phyloP scores from a whole-genome alignment of 164 flowering plant genomes.

The Warburgia ugandensis region DNA sequence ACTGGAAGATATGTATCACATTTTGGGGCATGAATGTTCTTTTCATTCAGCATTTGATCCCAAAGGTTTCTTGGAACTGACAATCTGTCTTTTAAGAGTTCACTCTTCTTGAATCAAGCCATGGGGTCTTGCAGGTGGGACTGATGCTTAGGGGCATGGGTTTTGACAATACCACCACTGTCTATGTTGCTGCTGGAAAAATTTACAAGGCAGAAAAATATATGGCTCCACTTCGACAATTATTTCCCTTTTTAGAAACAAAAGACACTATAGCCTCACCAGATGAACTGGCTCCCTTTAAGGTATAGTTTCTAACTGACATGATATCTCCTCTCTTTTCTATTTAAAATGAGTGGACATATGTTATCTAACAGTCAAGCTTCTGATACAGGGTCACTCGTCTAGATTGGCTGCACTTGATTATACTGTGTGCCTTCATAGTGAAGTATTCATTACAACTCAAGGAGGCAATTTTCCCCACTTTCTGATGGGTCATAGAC shows the following conservation, averaged over 20 bases:
- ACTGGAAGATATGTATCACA: too few species aligned
- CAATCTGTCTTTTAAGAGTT: background rate
- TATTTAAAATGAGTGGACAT: background rate
- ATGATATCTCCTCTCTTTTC: background rate
- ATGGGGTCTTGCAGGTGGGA: constrained; percentile 59
- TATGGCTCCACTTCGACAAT: constrained; percentile 81
- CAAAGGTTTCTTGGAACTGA: background rate
- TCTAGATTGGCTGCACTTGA: constrained; percentile 98
- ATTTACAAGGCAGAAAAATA: constrained; percentile 73
- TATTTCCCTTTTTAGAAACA: constrained; percentile 82
- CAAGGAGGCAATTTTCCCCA: constrained; percentile 99
- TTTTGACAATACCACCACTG: constrained; percentile 74
- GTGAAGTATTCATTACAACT: constrained; percentile 91
- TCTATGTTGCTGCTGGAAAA: constrained; percentile 87
- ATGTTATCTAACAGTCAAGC: constrained; percentile 11
- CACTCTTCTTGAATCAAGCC: background rate
- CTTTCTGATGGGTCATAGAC: constrained; percentile 93
- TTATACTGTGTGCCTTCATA: constrained; percentile 84
- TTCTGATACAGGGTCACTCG: constrained; percentile 65
- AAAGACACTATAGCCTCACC: constrained; percentile 74
- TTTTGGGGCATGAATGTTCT: too few species aligned
- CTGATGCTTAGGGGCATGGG: constrained; percentile 99
- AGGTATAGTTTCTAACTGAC: constrained; percentile 31
- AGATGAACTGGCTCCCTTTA: constrained; percentile 81
- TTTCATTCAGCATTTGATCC: too few species aligned